Base-by-base conservation (phyloP, 768 basidiomycete species). In the Agrocybe praecox region DNA sequence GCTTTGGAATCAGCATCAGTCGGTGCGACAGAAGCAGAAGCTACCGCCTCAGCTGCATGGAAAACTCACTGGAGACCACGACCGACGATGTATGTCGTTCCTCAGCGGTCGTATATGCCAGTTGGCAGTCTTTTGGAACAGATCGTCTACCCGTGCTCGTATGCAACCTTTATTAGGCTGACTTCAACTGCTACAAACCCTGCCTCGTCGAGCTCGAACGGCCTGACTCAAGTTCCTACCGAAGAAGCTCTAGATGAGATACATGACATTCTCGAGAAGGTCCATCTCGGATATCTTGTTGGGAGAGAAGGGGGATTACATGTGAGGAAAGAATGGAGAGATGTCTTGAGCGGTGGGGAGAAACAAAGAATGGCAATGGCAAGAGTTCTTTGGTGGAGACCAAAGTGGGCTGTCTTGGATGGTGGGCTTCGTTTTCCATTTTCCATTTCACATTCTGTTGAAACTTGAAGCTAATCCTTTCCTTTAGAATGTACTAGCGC, bases 351-450 rank as follows among this genome's bases (percentile, higher is more conserved):
- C 63, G 96, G 96, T 0, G 96, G 96, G 0, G 96, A 98, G 82
- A 98, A 97, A 74, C 96, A 98, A 72, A 74, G 96, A 85, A 95
- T 98, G 90, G 89, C 84, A 0, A 85, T 98, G 81, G 93, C 95
- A 7, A 80, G 96, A n/a, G 88, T 96, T 17, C 92, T 98, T 69
- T 96, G 94, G 71, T 92, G 93, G 69, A 72, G 79, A 29, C 94
- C 94, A 1, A 84, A 82, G 68, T 96, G 89, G 70, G 94, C 88
- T 0, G 81, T 96, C 14, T 74, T 96, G 58, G 94, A 96, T 72
- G 92, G 93, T 94, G 60, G 55, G 87, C 11, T 46, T 40, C 45
- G 21, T 22, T 47, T 52, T 32, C 6, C n/a, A 6, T 47, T 19
- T 52, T 17, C 8, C 18, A 19, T 55, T 51, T 47, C 4, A 17